Base-by-base conservation (phyloP, 2,329 filamentous ascomycete species). In the Monilinia vaccinii-corymbosi region DNA sequence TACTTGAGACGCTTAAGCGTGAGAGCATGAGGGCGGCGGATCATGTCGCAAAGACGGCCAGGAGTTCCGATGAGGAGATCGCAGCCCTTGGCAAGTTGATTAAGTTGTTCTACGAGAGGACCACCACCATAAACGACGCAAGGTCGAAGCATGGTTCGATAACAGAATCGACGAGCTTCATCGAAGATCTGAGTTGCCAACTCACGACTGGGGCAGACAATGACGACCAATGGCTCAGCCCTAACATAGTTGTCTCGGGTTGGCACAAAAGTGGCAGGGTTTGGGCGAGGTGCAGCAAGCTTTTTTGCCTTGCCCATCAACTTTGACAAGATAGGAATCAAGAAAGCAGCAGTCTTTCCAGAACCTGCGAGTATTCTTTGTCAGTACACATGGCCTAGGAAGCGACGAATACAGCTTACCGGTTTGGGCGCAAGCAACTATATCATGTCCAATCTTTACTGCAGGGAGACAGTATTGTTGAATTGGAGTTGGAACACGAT, bases 241-340 rank as follows among this genome's bases (percentile, higher is more conserved):
- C 83, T 82, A 44, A 89, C 82, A 2, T 74, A 73, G 23, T 67
- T 69, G 18, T 77, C 74, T 2, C 74, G 34, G 1, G 75, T 75
- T 2, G 79, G 73, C 13, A 81, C 75, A 68, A 84, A 87, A 0
- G 75, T 78, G 1, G 73, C 72, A 0, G 82, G 78, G 63, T 87
- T 85, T 0, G 92, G 91, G 5, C 92, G 88, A 48, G 84, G 80
- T 6, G 89, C 92, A 1, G 87, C 86, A 8, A 97, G 77, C 75
- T 91, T 92, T 76, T 91, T 94, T 7, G 89, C 91, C 76, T 97
- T 97, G 31, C 94, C 94, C 91, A 97, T 97, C 25, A 99, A 76
- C 72, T 89, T 88, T 62, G 91, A 96, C 56, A 97, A 70, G 62
- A 96, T 89, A 0, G 94, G 94, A 59, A 97, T 84, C 5, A 99